Base-by-base conservation (phyloP, 2,329 filamentous ascomycete genomes). In the Epichloe sp. region DNA sequence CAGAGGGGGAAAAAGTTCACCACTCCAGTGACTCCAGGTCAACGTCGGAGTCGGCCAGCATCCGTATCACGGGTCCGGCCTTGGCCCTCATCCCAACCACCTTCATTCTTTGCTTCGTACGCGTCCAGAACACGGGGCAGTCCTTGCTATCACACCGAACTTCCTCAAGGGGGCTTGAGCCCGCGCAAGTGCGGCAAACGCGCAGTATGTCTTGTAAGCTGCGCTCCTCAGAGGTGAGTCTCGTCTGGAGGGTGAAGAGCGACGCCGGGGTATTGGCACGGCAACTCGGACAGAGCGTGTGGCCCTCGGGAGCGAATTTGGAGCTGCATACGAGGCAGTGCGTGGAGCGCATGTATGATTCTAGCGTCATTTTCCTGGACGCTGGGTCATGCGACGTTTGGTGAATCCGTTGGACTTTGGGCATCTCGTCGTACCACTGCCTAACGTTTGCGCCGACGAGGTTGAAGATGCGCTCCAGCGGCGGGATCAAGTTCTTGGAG, bases 371-470 rank as follows among this genome's bases (percentile, higher is more conserved):
- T 62, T 78, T 83, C 59, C 68, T 68, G 60, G 54, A 58, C 58
- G 59, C 62, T 3, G 51, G 55, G 17, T 26, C 60, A 52, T 63
- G 62, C 45, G 61, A 53, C 58, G 64, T 42, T 51, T 65, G 55
- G 48, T 63, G 78, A 44, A 91, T 79, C 8, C 85, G 82, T 62
- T 89, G 86, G 19, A 93, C 75, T 65, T 94, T 95, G 44, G 91
- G 91, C 88, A 97, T 94, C 67, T 96, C 89, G 56, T 95, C 88
- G 62, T 89, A 97, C 93, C 93, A 98, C 53, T 80, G 78, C 17
- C 86, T 74, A 0, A 97, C 86, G 63, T 93, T 95, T 35, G 89
- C 93, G 6, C 93, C 93, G 2, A 97, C 86, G 3, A 98, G 82
- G 61, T 93, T 95, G 72, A 98, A 96, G 57, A 98, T 96, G 31